phyloP scores from a whole-genome alignment of 2,329 filamentous ascomycete genomes.

The Hymenoscyphus occultus region DNA sequence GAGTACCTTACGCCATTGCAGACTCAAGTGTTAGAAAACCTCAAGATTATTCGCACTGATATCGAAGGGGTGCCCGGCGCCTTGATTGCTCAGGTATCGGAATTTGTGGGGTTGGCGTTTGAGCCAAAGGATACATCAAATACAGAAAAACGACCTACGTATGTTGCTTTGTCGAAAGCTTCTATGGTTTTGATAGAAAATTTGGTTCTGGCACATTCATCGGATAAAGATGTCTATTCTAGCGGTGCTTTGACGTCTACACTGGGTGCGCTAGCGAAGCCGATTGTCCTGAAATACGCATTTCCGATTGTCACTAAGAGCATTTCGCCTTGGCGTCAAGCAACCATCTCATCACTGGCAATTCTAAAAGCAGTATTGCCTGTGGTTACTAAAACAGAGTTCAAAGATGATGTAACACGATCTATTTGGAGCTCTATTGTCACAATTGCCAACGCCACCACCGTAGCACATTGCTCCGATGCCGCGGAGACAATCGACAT shows the following conservation, averaged over 20 bases:
- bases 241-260: constrained; percentile 64
- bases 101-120: constrained; percentile 71
- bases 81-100: constrained; percentile 67
- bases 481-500: constrained; percentile 47
- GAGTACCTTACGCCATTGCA: constrained; percentile 74
- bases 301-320: constrained; percentile 71
- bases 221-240: constrained; percentile 64
- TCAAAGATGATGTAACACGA: constrained; percentile 47
- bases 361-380: constrained; percentile 66
- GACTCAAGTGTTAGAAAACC: constrained; percentile 61
- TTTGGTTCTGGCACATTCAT: constrained; percentile 57
- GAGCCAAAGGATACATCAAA: constrained; percentile 37
- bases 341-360: constrained; percentile 67
- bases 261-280: constrained; percentile 63
- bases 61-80: constrained; percentile 61
- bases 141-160: constrained; percentile 61
- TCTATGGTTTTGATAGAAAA: constrained; percentile 69
- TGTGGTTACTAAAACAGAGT: constrained; percentile 49
- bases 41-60: constrained; percentile 67
- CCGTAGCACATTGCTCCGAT: constrained; percentile 58
- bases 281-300: constrained; percentile 76
- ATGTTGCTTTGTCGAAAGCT: constrained; percentile 82
- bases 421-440: constrained; percentile 70
- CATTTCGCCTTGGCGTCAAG: constrained; percentile 73
- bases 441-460: constrained; percentile 64